Percentiles rank a stretch among this genome's conserved stretches.
phyloP scores from a whole-genome alignment of 108 stramenopile genomes.

The Cyclotella baltica region DNA sequence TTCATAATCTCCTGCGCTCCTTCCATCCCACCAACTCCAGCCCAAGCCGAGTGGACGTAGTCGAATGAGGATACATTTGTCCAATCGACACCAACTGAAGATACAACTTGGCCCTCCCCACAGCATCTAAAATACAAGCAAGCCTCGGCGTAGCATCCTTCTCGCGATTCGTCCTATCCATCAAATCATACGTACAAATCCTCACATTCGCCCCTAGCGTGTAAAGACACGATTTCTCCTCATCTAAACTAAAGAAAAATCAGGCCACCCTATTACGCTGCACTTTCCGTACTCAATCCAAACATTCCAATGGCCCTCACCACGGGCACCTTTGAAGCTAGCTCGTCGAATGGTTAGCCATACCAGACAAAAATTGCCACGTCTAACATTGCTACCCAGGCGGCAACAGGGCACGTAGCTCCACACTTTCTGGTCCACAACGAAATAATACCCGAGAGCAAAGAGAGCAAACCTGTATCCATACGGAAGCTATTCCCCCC shows the following conservation, averaged over 20 bases:
- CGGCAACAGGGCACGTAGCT: too few relatives aligned
- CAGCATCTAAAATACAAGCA: constrained; percentile 65
- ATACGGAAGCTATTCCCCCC: too few relatives aligned
- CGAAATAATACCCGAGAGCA: too few relatives aligned
- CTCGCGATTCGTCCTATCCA: constrained; percentile 14
- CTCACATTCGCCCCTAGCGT: constrained; percentile 75
- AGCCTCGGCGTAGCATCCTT: constrained; percentile 45
- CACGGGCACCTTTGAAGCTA: constrained; percentile 69
- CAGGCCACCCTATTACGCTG: constrained; percentile 66
- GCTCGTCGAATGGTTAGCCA: constrained; percentile 74
- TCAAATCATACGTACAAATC: constrained; percentile 82
- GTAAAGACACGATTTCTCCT: constrained; percentile 76
- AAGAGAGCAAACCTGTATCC: too few relatives aligned
- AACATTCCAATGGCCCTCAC: constrained; percentile 54
- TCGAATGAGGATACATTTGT: constrained; percentile 68
- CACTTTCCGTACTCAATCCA: constrained; percentile 56
- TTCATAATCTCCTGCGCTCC: constrained; percentile 81
- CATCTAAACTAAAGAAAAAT: constrained; percentile 74
- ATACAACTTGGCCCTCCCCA: constrained; percentile 73
- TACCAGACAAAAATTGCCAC: too few relatives aligned
- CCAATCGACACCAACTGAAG: constrained; percentile 77
- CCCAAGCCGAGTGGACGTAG: constrained; percentile 71
- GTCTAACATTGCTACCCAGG: too few relatives aligned
- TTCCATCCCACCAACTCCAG: constrained; percentile 91
- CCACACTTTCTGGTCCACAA: too few relatives aligned